Evolutionary conservation across 2,329 filamentous ascomycete genomes (phyloP).

Genomic region (Venturiaceae sp.): DNA sequence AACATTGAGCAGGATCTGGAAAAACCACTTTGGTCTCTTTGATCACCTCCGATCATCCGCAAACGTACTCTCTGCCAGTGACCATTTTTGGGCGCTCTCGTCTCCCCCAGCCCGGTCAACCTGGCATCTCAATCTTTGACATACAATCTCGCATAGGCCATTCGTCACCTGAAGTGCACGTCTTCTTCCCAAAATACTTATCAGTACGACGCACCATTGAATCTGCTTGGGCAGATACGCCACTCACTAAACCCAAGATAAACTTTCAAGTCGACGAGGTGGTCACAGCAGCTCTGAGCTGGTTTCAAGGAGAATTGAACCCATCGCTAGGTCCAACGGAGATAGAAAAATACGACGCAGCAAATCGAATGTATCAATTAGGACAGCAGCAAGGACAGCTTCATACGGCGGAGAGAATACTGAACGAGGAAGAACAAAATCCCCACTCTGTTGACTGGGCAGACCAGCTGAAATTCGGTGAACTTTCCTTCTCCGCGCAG

Average conservation of each 20-base stretch:
- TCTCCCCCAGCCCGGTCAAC: constrained; percentile 60
- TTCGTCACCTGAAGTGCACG: constrained; percentile 87
- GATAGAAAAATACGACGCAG: constrained; percentile 3
- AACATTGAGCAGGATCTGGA: constrained; percentile 52
- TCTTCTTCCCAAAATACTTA: constrained; percentile 75
- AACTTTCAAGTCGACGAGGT: constrained; percentile 44
- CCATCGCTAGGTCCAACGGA: constrained; percentile 26
- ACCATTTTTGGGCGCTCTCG: constrained; percentile 75
- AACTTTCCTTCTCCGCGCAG: constrained; percentile 71
- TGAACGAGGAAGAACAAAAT: neutral
- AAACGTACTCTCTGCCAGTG: constrained; percentile 83
- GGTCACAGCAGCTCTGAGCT: constrained; percentile 60
- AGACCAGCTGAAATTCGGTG: constrained; percentile 56
- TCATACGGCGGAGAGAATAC: neutral
- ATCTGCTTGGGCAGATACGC: constrained; percentile 86
- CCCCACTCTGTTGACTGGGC: constrained; percentile 46
- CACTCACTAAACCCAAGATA: constrained; percentile 60
- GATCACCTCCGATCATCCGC: constrained; percentile 91
- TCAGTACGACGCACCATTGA: constrained; percentile 67
- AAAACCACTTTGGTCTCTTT: constrained; percentile 92
- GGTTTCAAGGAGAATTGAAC: constrained; percentile 73
- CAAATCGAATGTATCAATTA: neutral
- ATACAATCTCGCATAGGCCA: constrained; percentile 85
- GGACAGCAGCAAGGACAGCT: neutral
- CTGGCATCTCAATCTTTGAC: constrained; percentile 83